Percentiles rank a stretch among this genome's conserved stretches.
Conservation (phyloP, 257 asterid species). For the Verbascum thapsus region DNA sequence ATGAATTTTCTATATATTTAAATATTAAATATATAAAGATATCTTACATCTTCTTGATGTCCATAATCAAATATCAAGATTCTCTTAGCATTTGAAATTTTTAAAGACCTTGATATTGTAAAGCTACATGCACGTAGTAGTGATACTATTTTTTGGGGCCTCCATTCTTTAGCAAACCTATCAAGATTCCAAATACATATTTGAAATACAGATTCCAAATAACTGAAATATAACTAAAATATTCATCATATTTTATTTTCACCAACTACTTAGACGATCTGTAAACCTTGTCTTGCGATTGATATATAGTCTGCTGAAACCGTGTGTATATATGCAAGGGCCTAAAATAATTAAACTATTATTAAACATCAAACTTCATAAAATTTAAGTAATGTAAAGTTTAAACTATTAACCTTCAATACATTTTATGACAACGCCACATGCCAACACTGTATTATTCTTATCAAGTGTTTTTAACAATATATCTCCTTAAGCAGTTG, state of each 20-base stretch:
- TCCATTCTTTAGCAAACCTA: neutral
- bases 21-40: neutral
- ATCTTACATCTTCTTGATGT: neutral
- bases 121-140: neutral
- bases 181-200: neutral
- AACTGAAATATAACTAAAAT: no score
- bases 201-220: no score
- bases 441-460: neutral
- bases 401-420: neutral
- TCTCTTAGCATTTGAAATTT: neutral
- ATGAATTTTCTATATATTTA: neutral
- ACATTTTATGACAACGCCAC: neutral
- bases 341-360: neutral
- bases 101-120: neutral
- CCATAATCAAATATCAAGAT: neutral
- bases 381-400: neutral
- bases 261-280: neutral
- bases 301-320: neutral
- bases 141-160: neutral
- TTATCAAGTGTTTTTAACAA: neutral
- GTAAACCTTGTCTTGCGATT: neutral
- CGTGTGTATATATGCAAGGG: neutral
- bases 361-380: no score
- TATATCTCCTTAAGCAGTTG: neutral
- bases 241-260: neutral